A percentile compares a stretch with the other conserved stretches of the same genome.
Conservation (phyloP, 495 filamentous ascomycete species). For the Aspergillus panamensis region DNA sequence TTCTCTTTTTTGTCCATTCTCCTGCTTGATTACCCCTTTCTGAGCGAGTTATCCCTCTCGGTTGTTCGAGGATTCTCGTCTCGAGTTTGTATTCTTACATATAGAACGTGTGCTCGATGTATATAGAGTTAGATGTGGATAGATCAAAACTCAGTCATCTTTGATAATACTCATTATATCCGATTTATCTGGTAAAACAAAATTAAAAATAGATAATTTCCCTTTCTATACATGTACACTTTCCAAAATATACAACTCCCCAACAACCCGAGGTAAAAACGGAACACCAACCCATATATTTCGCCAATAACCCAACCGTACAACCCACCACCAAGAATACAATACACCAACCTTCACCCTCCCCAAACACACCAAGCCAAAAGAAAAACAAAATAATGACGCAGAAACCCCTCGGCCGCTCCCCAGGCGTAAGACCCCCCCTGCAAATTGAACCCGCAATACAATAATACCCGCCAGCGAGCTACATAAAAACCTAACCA, state of each 20-base stretch:
- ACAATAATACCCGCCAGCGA: neutral
- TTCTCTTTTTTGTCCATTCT: neutral
- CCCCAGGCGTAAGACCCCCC: constrained; percentile 23
- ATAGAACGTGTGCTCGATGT: constrained; percentile 5
- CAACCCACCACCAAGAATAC: too few species aligned
- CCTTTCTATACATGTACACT: too few species aligned
- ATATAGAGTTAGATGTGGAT: constrained; percentile 3
- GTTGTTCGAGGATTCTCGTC: neutral
- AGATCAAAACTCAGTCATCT: neutral
- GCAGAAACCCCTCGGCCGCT: constrained; percentile 24
- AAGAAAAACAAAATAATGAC: constrained; percentile 7
- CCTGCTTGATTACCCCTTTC: neutral
- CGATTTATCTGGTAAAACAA: too few species aligned
- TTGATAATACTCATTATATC: neutral
- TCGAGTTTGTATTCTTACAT: neutral
- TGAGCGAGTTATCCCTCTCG: neutral
- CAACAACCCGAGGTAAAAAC: too few species aligned
- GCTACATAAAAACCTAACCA: neutral
- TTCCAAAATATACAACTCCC: too few species aligned
- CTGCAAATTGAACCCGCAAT: neutral
- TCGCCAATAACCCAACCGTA: too few species aligned
- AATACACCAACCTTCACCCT: too few species aligned
- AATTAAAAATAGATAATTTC: too few species aligned
- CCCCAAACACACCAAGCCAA: neutral
- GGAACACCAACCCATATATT: too few species aligned